These are phyloP conservation scores for Blastomyces silverae DNA, from an alignment of 2,329 filamentous ascomycete genomes.

Conservation along the genomic window DNA sequence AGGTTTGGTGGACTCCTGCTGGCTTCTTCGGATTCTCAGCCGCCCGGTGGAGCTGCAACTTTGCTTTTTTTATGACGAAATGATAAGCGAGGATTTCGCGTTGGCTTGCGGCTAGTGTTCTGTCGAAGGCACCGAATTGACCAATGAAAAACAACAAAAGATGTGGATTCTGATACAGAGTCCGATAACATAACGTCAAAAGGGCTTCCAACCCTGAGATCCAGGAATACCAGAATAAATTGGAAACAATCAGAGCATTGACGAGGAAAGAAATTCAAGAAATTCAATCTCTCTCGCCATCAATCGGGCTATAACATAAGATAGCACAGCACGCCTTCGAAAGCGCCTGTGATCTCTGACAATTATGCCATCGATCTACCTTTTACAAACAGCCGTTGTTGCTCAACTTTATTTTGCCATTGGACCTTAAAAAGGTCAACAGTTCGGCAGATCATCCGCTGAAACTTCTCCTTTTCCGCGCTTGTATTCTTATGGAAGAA, in stretches of 20 bases:
- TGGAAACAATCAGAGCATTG: too few relatives aligned
- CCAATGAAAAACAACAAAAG: background rate
- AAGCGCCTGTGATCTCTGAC: background rate
- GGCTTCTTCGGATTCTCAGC: background rate
- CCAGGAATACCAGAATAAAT: too few relatives aligned
- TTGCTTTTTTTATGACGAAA: background rate
- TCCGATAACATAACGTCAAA: too few relatives aligned
- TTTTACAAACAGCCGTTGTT: background rate
- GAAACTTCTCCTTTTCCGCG: background rate
- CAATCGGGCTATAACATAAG: too few relatives aligned
- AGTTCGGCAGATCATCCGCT: background rate
- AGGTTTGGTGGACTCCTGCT: background rate
- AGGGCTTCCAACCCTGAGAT: too few relatives aligned
- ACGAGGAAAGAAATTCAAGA: too few relatives aligned
- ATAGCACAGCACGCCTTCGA: background rate
- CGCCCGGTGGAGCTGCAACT: background rate
- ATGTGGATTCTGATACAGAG: too few relatives aligned
- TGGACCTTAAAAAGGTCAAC: background rate
- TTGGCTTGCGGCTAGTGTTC: background rate
- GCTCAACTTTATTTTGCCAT: background rate
- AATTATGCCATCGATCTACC: background rate
- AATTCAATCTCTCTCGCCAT: too few relatives aligned
- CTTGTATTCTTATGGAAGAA: background rate
- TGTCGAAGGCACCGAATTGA: background rate
- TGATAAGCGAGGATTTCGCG: background rate